Base-by-base conservation (phyloP, 2,329 filamentous ascomycete species). In the Byssothecium circinans region DNA sequence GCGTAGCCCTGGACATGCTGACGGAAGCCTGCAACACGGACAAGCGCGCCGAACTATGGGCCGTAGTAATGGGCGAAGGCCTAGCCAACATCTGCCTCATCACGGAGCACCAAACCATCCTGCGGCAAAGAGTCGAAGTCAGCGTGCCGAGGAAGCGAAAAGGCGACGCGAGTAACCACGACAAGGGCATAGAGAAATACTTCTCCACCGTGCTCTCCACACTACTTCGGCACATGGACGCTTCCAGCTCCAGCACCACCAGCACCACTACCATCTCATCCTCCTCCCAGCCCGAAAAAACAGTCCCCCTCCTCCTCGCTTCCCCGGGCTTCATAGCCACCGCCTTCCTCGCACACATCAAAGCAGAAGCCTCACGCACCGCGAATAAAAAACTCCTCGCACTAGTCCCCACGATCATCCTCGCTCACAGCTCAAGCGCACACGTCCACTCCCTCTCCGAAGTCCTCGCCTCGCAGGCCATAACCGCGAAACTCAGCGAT, bases 1-100 rank as follows among this genome's bases (percentile, higher is more conserved):
- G 87, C 57, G 85, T 99, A 10, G 89, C 91, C 3, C 76, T 87
- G 39, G 85, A 88, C 49, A 86, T 88, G 37, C 80, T 99, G 10
- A 78, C 82, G 47, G 89, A 96, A 68, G 87, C 91, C 1, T 80
- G 92, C 12, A 85, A 89, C 60, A 84, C 88, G 58, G 86, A 89
- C 56, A 85, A 86, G 62, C 85, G 88, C 52, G 91, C 90, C 1
- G 87, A 92, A 52, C 81, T 95, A 15, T 89, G 91, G 45, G 92
- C 94, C 0, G 86, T 97, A 1, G 88, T 97, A 19, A 92, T 99
- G 87, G 89, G 95, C 61, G 92, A 97, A 62, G 88, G 88, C 2
- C 71, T 88, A 14, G 88, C 89, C 47, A 90, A 91, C 68, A 88
- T 94, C 54, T 92, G 88, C 69, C 78, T 91, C 18, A 87, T 94